Conservation (phyloP, 1,284 basidiomycete genomes). For the Sanghuangporus sanghuang region DNA sequence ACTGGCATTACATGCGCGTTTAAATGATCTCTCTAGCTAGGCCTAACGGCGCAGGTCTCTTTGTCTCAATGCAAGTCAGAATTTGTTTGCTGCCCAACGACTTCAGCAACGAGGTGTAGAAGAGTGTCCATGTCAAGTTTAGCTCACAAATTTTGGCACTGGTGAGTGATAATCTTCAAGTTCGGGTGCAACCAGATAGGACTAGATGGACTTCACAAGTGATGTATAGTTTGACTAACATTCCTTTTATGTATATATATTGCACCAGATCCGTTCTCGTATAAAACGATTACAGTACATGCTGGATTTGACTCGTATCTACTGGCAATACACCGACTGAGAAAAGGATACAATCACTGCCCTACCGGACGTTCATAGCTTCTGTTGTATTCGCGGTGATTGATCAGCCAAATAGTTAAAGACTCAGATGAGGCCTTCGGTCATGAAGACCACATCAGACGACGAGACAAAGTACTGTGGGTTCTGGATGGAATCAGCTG, state of each 20-base stretch:
- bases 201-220: constrained; percentile 29
- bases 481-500: constrained; percentile 37
- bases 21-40: not conserved
- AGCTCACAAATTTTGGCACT: not conserved
- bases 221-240: not conserved
- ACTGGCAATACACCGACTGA: constrained; percentile 31
- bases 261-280: constrained; percentile 37
- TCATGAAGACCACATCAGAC: constrained; percentile 28
- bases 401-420: constrained; percentile 17
- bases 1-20: constrained; percentile 36
- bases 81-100: constrained; percentile 34
- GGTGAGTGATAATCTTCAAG: no score
- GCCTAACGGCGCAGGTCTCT: not conserved
- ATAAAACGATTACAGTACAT: constrained; percentile 38
- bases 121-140: constrained; percentile 28
- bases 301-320: constrained; percentile 40
- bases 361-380: constrained; percentile 27
- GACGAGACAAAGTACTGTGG: constrained; percentile 31
- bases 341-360: constrained; percentile 27
- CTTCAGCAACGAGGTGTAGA: constrained; percentile 27
- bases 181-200: constrained; percentile 29
- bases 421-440: constrained; percentile 18
- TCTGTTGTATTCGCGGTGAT: constrained; percentile 22
- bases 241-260: not conserved
- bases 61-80: constrained; percentile 23